A percentile compares a stretch with the other conserved stretches of the same genome.
Evolutionary conservation across 2,329 filamentous ascomycete genomes (phyloP).

Genomic region (Penicillium sp.): DNA sequence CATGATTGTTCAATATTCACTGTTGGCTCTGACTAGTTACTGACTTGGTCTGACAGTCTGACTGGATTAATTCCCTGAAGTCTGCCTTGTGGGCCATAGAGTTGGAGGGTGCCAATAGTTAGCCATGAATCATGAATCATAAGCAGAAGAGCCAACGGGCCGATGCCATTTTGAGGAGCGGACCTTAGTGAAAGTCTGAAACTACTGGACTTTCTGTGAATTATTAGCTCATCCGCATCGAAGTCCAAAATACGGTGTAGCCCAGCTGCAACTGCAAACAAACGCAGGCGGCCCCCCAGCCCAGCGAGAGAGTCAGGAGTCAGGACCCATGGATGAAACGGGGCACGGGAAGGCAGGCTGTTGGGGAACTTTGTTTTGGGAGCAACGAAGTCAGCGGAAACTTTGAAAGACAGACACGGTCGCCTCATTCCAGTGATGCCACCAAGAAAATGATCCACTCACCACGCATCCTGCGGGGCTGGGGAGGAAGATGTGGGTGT

Average conservation of each 20-base stretch:
- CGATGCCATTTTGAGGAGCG: neutral
- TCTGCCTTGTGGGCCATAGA: constrained; percentile 10
- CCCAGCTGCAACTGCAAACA: neutral
- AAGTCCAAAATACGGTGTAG: constrained; percentile 6
- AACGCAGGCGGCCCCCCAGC: neutral
- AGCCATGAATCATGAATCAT: neutral
- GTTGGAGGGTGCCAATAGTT: constrained; percentile 1
- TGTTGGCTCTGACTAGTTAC: neutral
- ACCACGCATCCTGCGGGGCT: constrained; percentile 6
- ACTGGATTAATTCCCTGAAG: neutral
- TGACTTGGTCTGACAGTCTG: neutral
- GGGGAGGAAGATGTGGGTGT: neutral
- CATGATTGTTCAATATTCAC: neutral
- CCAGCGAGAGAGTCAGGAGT: no score
- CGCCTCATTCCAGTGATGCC: neutral
- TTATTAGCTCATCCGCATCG: neutral
- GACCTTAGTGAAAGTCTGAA: no score
- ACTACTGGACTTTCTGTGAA: neutral
- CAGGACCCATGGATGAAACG: constrained; percentile 9
- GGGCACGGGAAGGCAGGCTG: constrained; percentile 1
- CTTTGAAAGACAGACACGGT: neutral
- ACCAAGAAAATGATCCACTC: neutral
- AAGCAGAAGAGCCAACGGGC: neutral
- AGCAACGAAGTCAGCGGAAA: neutral
- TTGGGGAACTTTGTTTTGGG: neutral